Base-by-base conservation (phyloP, 306 rosid species). In the Quercus mongolica region DNA sequence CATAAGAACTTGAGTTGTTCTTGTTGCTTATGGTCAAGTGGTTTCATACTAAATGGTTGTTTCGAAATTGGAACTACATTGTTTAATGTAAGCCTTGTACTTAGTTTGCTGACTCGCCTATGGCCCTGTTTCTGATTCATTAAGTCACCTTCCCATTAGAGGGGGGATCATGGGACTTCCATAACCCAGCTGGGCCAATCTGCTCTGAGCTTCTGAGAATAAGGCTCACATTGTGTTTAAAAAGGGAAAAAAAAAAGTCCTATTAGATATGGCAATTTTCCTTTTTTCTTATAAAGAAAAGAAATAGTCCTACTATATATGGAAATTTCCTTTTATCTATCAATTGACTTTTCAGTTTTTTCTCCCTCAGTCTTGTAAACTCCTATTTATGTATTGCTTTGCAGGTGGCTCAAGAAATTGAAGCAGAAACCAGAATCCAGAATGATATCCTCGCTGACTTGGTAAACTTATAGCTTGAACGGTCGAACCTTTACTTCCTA, bases 391-490 rank as follows among this genome's bases (percentile, higher is more conserved):
- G 20, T 73, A 54, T 54, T 15, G 5, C 13, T 62, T 14, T 44
- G 69, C 80, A 83, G 86, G 86, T 83, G n/a, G 86, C 86, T 25
- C 78, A 83, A 62, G 83, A 83, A 61, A 83, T 83, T 49, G 86
- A 75, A 35, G 44, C 80, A 38, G 86, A 83, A 79, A 71, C 83
- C 19, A 75, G 11, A 52, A 19, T 74, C 35, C 86, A 83, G 80
- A 83, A 83, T 75, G 86, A 83, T 31, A 38, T 83, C 57, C 56
- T 83, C 25, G 4, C 76, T 23, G 80, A 83, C 38, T 31, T 83
- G 86, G 77, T 74, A 57, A 46, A 71, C 52, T 28, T 19, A 4
- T 30, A 10, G 28, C 71, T 61, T 14, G 5, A 57, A 49, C 31
- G 46, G 46, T 41, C 8, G 46, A 41, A 41, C 28, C 26, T 61